These are phyloP conservation scores for Thalassiosira gravida DNA, from an alignment of 352 stramenopile species.

Conservation along the genomic window DNA sequence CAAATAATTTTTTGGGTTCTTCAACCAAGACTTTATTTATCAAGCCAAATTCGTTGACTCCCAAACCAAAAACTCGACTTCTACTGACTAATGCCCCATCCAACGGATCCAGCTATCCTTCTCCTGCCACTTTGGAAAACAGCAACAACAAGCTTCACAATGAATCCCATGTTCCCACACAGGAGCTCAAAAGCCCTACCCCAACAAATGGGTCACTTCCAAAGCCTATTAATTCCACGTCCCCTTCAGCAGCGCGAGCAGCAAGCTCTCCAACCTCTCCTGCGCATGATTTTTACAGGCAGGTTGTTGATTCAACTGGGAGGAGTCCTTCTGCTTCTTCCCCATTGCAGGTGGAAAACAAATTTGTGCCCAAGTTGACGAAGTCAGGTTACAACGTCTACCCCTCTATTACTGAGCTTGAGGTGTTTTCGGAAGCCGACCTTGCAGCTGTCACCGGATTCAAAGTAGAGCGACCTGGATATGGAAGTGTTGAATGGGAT, in stretches of 20 bases:
- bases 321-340: conserved; percentile 30
- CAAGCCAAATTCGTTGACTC: conserved; percentile 64
- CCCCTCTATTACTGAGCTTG: conserved; percentile 67
- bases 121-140: conserved; percentile 39
- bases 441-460: conserved; percentile 85
- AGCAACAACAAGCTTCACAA: conserved; percentile 31
- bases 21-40: conserved; percentile 73
- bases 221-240: conserved; percentile 43
- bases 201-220: conserved; percentile 33
- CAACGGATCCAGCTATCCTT: conserved; percentile 25
- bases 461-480: conserved; percentile 69
- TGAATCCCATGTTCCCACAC: conserved; percentile 4
- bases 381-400: conserved; percentile 77
- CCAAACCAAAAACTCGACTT: conserved; percentile 68
- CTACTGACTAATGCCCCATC: conserved; percentile 55
- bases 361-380: conserved; percentile 71
- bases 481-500: conserved; percentile 86
- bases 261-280: conserved; percentile 40
- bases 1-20: conserved; percentile 66
- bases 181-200: conserved; percentile 27
- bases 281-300: conserved; percentile 73
- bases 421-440: conserved; percentile 80
- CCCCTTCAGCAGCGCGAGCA: conserved; percentile 14
- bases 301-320: conserved; percentile 54
- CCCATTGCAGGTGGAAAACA: conserved; percentile 25